Base-by-base conservation (phyloP, 176 grass and related monocot species). In the Pharus latifolius region DNA sequence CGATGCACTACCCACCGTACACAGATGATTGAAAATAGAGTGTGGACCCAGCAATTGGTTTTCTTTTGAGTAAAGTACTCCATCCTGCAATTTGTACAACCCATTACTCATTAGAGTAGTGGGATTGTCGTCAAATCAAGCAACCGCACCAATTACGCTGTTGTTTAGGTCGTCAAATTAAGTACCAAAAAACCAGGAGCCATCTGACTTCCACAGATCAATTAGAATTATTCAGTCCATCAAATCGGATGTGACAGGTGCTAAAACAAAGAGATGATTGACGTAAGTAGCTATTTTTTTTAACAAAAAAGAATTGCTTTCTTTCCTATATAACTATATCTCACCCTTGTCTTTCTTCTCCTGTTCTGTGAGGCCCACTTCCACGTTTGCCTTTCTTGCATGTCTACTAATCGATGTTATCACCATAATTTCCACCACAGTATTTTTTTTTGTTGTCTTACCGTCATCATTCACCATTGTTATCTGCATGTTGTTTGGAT, bases 141-240 rank as follows among this genome's bases (percentile, higher is more conserved):
- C 40, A 23, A 40, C 48, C 49, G 38, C 11, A 48, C 48, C 40
- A 12, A 34, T 45, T 6, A 34, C 25, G 8, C 18, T 24, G 7
- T 10, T 17, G 48, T 48, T 47, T 80, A 10, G n/a, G n/a, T n/a
- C n/a, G 31, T 19, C 77, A 34, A 32, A 54, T 12, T 56, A n/a
- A n/a, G n/a, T n/a, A 73, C 59, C 38, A 15, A 22, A 34, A 65
- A 46, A 73, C 17, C 27, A 35, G 68, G 61, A 85, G 54, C 75
- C 51, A 78, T 65, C 40, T 49, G 72, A 26, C 38, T 3, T 1
- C 52, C 60, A 35, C 18, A 56, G 52, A 7, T 26, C 44, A 50
- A 5, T 23, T 9, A 17, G 46, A 34, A 50, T 60, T 4, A 10
- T 67, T 54, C 6, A 10, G 22, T 74, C 54, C 38, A 19, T 68